A percentile compares a stretch with the other conserved stretches of the same genome.
These are phyloP conservation scores for Drechslerella stenobrocha DNA, from an alignment of 2,329 filamentous ascomycete genomes.

Conservation along the genomic window DNA sequence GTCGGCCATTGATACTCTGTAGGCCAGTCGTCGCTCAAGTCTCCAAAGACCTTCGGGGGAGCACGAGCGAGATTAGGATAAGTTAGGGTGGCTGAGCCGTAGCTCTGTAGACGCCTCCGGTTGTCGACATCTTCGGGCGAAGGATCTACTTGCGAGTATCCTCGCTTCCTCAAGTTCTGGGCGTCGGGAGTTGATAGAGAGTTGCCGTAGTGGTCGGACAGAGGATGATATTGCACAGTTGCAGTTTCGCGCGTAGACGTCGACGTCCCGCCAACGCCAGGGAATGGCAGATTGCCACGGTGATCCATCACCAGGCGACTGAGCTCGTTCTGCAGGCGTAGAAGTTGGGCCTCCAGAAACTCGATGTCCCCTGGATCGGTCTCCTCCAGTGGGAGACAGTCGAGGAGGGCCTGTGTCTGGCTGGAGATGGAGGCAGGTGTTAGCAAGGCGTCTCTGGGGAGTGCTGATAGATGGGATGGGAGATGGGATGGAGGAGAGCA, in stretches of 20 bases:
- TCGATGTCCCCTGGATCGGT: conserved; percentile 18
- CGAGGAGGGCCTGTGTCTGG: conserved; percentile 28
- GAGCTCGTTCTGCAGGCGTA: conserved; percentile 30
- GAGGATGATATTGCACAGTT: too few species aligned
- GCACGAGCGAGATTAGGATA: not conserved
- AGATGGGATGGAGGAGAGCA: not conserved
- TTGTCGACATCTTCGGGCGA: conserved; percentile 18
- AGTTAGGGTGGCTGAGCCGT: not conserved
- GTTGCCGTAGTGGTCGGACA: not conserved
- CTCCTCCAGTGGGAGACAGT: conserved; percentile 23
- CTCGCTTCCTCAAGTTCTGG: conserved; percentile 15
- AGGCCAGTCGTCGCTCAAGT: too few species aligned
- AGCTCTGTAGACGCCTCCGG: conserved; percentile 19
- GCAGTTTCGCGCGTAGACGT: too few species aligned
- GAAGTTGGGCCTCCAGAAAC: conserved; percentile 21
- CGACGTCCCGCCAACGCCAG: too few species aligned
- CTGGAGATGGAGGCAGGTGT: conserved; percentile 2
- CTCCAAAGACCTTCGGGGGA: not conserved
- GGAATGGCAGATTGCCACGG: conserved; percentile 2
- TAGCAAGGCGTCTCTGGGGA: not conserved
- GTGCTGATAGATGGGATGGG: not conserved
- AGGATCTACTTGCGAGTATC: conserved; percentile 31
- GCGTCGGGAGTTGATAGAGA: not conserved
- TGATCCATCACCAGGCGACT: conserved; percentile 26
- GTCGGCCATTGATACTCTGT: too few species aligned